Base-by-base conservation (phyloP, 2,329 filamentous ascomycete species). In the Monosporascus sp. region DNA sequence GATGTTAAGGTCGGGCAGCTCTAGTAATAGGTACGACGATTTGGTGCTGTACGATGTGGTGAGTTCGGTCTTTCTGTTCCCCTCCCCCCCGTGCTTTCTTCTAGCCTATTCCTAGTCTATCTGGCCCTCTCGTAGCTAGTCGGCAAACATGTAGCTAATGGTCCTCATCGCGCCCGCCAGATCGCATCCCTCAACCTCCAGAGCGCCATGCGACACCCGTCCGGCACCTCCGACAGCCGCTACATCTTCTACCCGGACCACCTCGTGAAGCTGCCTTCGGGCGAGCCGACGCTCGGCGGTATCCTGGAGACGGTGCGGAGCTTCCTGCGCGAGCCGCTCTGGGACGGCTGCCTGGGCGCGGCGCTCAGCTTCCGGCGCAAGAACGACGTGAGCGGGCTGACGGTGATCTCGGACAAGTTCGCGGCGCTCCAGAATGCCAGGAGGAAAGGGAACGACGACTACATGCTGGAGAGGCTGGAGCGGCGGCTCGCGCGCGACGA, bases 161-260 rank as follows among this genome's bases (percentile, higher is more conserved):
- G 3, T 2, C 9, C 9, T 35, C 11, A 9, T 14, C 31, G n/a
- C 43, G 19, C 38, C 20, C 11, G 16, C 8, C n/a, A 88, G 85
- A 71, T 88, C 52, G 68, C 76, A 55, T 76, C 81, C 37, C 70
- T 90, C 37, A 76, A 75, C 22, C 65, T 91, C 40, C 61, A 74
- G 47, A 68, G 82, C 51, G 73, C 87, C 54, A 67, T 90, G 35
- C 50, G 74, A 73, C 63, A 84, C 77, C 46, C 70, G 70, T 5
- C 67, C 66, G 31, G 76, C 79, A 3, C 11, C 31, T 35, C 5
- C 79, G 50, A 77, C 78, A 51, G 76, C 65, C 87, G 91, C 57
- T 97, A 86, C 70, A 76, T 97, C 55, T 97, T 94, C 78, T 96
- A 95, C 65, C 89, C 89, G 2, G 88, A 96, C 67, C 89, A 86